Percentiles rank a stretch among this genome's conserved stretches.
phyloP scores from a whole-genome alignment of 345 rosid genomes.

The Bretschneidera sinensis region DNA sequence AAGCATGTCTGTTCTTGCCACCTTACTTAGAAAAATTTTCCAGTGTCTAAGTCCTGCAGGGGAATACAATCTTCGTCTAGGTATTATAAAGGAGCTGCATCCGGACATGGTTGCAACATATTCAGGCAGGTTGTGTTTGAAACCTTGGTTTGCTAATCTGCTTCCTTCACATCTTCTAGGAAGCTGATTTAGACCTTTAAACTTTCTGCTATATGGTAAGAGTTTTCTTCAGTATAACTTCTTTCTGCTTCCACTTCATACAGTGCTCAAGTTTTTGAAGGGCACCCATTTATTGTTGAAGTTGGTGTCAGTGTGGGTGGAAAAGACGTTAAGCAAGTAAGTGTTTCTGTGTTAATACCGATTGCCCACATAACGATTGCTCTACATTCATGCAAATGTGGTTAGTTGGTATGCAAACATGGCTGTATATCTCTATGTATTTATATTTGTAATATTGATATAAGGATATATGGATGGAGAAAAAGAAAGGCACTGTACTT shows the following conservation, averaged over 20 bases:
- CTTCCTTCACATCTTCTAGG: not conserved
- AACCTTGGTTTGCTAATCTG: slow-evolving; percentile 1
- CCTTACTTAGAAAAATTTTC: slow-evolving; percentile 10
- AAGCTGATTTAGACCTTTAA: not conserved
- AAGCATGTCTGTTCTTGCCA: not conserved
- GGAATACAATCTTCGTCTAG: slow-evolving; percentile 96
- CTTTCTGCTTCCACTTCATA: slow-evolving; percentile 20
- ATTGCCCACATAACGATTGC: not conserved
- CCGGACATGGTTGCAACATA: slow-evolving; percentile 97
- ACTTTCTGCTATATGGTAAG: no score
- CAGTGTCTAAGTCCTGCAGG: slow-evolving; percentile 99
- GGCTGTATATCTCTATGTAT: no score
- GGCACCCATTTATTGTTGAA: slow-evolving; percentile 96
- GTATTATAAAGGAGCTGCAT: slow-evolving; percentile 95
- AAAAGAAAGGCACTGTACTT: no score
- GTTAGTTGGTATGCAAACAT: no score
- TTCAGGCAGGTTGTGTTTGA: slow-evolving; percentile 82
- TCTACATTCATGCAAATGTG: no score
- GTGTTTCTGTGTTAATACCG: slow-evolving; percentile 9
- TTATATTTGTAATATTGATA: no score
- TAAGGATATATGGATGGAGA: no score
- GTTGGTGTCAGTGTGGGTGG: slow-evolving; percentile 98
- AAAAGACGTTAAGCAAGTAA: slow-evolving; percentile 89
- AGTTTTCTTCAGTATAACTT: no score
- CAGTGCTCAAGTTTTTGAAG: slow-evolving; percentile 99